Evolutionary conservation across 495 filamentous ascomycete genomes (phyloP).

Genomic region (Penicillium cosmopolitanum): DNA sequence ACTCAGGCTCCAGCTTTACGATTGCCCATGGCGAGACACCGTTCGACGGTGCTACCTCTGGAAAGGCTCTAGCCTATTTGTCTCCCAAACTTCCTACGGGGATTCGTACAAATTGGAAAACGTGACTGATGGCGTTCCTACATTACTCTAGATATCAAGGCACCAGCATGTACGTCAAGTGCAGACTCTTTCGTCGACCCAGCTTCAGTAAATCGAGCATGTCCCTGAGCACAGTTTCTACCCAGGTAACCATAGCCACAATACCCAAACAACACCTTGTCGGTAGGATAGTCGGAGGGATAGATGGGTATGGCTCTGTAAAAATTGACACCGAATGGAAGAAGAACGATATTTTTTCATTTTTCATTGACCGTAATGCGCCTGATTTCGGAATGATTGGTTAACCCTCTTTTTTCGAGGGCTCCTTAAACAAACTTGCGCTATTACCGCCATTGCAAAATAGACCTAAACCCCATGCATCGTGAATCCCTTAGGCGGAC

Average conservation of each 20-base stretch:
- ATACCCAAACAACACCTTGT: neutral
- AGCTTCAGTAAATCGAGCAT: neutral
- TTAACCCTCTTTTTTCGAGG: constrained; percentile 35
- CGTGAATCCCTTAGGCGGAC: constrained; percentile 40
- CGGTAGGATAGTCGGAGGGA: neutral
- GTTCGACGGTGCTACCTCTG: too few species aligned
- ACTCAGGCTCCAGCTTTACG: too few species aligned
- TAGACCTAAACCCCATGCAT: constrained; percentile 39
- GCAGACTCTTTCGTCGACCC: neutral
- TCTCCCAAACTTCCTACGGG: neutral
- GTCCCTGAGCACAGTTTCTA: neutral
- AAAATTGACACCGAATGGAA: constrained; percentile 17
- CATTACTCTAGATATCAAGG: neutral
- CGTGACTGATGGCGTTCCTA: neutral
- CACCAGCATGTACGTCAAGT: neutral
- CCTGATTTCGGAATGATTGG: constrained; percentile 36
- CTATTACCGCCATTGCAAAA: constrained; percentile 43
- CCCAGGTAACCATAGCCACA: neutral
- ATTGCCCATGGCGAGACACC: too few species aligned
- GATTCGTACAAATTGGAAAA: neutral
- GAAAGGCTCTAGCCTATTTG: neutral
- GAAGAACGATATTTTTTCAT: constrained; percentile 32
- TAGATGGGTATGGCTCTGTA: constrained; percentile 3
- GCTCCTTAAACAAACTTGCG: constrained; percentile 43
- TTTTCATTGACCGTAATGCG: constrained; percentile 38